Evolutionary conservation across 495 filamentous ascomycete genomes (phyloP).

Genomic region (Xylaria scruposa): DNA sequence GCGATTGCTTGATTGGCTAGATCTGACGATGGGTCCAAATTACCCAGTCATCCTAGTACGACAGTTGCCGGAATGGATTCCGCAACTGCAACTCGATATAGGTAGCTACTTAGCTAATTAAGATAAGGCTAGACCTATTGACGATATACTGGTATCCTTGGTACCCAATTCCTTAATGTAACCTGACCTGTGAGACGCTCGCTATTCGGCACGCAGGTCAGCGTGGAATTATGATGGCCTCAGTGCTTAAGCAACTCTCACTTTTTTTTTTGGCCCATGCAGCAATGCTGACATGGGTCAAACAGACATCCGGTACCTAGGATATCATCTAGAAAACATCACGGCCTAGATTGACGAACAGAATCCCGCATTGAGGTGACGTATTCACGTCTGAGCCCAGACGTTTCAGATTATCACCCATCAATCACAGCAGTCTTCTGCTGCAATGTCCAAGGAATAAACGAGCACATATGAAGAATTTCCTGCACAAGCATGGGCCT

Average conservation of each 20-base stretch:
- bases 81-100: not conserved
- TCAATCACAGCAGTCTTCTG: conserved; percentile 2
- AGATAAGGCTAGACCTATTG: not conserved
- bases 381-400: not conserved
- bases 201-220: not conserved
- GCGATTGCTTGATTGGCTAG: not conserved
- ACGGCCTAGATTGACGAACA: not conserved
- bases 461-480: not conserved
- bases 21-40: not conserved
- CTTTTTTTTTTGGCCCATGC: not conserved
- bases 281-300: not conserved
- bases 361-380: not conserved
- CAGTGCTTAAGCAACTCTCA: not conserved
- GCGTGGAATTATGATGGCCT: not conserved
- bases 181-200: not conserved
- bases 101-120: not conserved
- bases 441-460: not conserved
- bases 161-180: not conserved
- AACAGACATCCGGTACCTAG: not conserved
- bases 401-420: conserved; percentile 6
- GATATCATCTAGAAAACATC: not conserved
- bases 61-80: conserved; percentile 6
- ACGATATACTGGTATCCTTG: not conserved
- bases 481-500: not conserved
- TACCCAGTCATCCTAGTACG: not conserved